Evolutionary conservation across 305 asterid species (phyloP), one percentile per base, ranked within the genome.

Genomic region (Solanum aculeatissimum): DNA sequence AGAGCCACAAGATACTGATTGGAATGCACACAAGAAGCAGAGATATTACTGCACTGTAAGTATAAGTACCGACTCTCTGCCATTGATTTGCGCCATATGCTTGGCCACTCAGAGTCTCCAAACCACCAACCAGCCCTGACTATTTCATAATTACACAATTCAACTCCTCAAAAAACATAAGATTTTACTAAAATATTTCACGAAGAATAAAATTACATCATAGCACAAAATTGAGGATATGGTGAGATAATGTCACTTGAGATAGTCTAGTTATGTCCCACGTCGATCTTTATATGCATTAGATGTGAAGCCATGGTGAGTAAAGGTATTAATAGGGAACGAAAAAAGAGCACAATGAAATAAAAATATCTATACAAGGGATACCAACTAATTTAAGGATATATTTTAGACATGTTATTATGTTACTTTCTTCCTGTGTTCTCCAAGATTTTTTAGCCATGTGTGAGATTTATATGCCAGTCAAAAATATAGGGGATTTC

Each of bases 31-130:
- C 93, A 27, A 92, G 7, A 25, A 87, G 62, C 21, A 93, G 91
- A 29, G 92, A 90, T 51, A 92, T 14, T n/a, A 86, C 60, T 12
- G 93, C 92, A 1, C 91, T 91, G n/a, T 83, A 88, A 45, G 89
- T 86, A 55, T 72, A 84, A n/a, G 71, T 86, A 74, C 95, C 95
- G 4, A 94, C 90, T 86, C 82, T 91, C 7, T 87, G 86, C 53
- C 89, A 90, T 32, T 90, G 95, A 68, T 84, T 83, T 1, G 95
- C 94, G 7, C 97, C 94, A 25, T 86, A 92, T 32, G 96, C 94
- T 81, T 92, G 95, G 40, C 97, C 97, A 40, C 94, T 90, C 6
- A 92, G 89, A 51, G 97, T 91, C 82, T 94, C 94, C 92, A 93
- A 66, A 19, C 93, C 95, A 85, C 96, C 83, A 13, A 93, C 87